These are phyloP conservation scores for Pythium folliculosum DNA, from an alignment of 352 stramenopile species.

Conservation along the genomic window DNA sequence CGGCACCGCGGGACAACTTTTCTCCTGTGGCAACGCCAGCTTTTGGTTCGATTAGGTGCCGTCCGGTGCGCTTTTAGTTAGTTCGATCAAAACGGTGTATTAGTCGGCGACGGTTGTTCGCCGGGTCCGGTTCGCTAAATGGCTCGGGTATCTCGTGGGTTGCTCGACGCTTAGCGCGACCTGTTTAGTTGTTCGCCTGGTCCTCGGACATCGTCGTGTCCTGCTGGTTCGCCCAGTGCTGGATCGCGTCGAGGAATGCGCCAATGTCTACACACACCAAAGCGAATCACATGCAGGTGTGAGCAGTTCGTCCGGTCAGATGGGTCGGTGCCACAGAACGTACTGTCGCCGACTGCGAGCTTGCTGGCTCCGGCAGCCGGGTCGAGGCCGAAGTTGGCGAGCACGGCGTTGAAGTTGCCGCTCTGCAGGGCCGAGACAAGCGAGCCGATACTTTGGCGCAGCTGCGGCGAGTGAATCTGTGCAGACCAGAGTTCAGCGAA, in stretches of 20 bases:
- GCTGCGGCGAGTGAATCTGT: conserved; percentile 79
- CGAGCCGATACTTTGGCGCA: conserved; percentile 88
- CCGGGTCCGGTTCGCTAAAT: background rate
- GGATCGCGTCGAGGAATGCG: conserved; percentile 73
- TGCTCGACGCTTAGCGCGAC: background rate
- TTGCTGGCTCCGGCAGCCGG: conserved; percentile 72
- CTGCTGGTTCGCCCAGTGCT: conserved; percentile 75
- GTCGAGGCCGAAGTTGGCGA: conserved; percentile 91
- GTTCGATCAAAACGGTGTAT: background rate
- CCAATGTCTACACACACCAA: conserved; percentile 41
- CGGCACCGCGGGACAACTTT: background rate
- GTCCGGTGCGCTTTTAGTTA: background rate
- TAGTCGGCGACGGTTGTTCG: background rate
- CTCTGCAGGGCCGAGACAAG: conserved; percentile 84
- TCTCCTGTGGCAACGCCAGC: background rate
- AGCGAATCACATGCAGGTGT: background rate
- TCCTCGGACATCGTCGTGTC: conserved; percentile 39
- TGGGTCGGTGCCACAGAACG: conserved; percentile 18
- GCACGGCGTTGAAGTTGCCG: conserved; percentile 89
- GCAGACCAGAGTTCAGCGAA: background rate
- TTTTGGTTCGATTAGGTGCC: background rate
- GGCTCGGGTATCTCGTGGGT: too few species aligned
- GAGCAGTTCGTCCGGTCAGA: background rate
- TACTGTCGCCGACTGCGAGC: conserved; percentile 83
- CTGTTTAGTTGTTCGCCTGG: conserved; percentile 10